A percentile compares a stretch with the other conserved stretches of the same genome.
Conservation (phyloP, 2,329 filamentous ascomycete species). For the Penicillium sp. region DNA sequence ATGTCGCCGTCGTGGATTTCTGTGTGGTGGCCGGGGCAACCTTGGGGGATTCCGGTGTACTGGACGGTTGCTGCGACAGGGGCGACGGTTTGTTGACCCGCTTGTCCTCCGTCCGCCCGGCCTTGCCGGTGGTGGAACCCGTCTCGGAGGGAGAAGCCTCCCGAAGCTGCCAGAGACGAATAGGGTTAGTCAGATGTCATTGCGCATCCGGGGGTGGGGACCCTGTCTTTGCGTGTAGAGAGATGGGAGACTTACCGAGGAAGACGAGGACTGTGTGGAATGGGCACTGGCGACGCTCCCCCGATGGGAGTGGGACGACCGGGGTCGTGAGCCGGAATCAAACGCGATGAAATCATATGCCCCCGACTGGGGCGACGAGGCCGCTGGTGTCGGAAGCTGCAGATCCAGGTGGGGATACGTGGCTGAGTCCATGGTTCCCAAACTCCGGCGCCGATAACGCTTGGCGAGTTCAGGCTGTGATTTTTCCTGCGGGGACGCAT, state of each 20-base stretch:
- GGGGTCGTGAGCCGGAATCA: slow-evolving; percentile 27
- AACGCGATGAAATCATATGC: slow-evolving; percentile 31
- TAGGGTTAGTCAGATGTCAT: background rate
- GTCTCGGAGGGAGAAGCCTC: slow-evolving; percentile 19
- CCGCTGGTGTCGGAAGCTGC: slow-evolving; percentile 20
- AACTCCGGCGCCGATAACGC: slow-evolving; percentile 73
- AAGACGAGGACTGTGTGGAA: slow-evolving; percentile 49
- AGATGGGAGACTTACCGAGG: slow-evolving; percentile 54
- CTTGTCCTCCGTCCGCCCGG: slow-evolving; percentile 62
- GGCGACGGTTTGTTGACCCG: slow-evolving; percentile 64
- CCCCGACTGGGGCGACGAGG: slow-evolving; percentile 27
- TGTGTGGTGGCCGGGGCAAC: slow-evolving; percentile 23
- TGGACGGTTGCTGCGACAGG: slow-evolving; percentile 64
- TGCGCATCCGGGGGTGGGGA: background rate
- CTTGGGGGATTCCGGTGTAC: slow-evolving; percentile 28
- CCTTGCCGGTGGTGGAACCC: slow-evolving; percentile 16
- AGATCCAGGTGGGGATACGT: slow-evolving; percentile 33
- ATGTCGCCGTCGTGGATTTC: slow-evolving; percentile 21
- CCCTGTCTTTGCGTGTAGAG: background rate
- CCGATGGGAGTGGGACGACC: slow-evolving; percentile 41
- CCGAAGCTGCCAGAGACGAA: slow-evolving; percentile 15
- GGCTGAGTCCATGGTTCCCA: slow-evolving; percentile 58
- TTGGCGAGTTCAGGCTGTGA: slow-evolving; percentile 63
- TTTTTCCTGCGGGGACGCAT: slow-evolving; percentile 52
- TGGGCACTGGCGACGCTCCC: slow-evolving; percentile 61